Percentiles rank a stretch among this genome's conserved stretches.
phyloP scores from a whole-genome alignment of 441 rosid genomes.

The Syzygium syzygioides region DNA sequence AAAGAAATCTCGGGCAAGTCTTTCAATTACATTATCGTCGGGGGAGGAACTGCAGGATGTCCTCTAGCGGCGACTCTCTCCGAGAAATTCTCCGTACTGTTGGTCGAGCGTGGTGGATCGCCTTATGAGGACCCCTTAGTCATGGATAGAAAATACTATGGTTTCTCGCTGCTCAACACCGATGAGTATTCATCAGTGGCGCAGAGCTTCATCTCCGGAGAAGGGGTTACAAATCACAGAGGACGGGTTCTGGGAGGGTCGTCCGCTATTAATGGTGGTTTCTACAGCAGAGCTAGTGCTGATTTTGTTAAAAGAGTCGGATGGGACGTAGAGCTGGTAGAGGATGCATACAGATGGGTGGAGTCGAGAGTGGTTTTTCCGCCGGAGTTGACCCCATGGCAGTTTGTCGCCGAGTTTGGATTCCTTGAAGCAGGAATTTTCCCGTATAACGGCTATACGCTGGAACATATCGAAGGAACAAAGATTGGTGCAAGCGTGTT shows the following conservation, averaged over 20 bases:
- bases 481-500: constrained; percentile 63
- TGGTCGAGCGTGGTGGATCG: constrained; percentile 64
- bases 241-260: constrained; percentile 82
- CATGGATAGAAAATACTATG: constrained; percentile 30
- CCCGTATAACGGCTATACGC: constrained; percentile 57
- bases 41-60: constrained; percentile 72
- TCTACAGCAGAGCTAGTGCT: constrained; percentile 62
- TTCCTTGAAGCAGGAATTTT: constrained; percentile 70
- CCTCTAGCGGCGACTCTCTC: constrained; percentile 69
- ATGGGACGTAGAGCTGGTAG: constrained; percentile 58
- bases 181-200: constrained; percentile 53
- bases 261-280: constrained; percentile 65
- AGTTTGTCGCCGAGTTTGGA: constrained; percentile 44
- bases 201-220: constrained; percentile 49
- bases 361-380: constrained; percentile 56
- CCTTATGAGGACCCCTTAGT: constrained; percentile 56
- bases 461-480: constrained; percentile 72
- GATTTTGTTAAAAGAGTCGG: constrained; percentile 40
- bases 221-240: constrained; percentile 46
- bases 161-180: constrained; percentile 45
- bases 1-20: constrained; percentile 53
- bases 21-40: constrained; percentile 62
- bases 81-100: constrained; percentile 45
- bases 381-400: constrained; percentile 67
- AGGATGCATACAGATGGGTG: constrained; percentile 64